Evolutionary conservation across 148 eudicot species (phyloP), one percentile per base, ranked within the genome.

Genomic region (Pharnaceum exiguum): DNA sequence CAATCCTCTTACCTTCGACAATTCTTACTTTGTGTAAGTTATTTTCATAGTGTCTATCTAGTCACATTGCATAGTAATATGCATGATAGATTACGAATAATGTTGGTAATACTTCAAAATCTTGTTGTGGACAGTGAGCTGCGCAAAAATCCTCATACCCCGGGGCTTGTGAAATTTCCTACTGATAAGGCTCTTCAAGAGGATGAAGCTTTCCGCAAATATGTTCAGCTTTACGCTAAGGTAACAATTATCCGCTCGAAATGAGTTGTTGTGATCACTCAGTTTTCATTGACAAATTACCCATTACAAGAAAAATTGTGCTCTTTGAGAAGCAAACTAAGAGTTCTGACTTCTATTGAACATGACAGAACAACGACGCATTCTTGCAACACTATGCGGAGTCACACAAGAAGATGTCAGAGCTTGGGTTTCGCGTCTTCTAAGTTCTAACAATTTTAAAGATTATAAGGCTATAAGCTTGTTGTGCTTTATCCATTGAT

Each of bases 351-450:
- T 27, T 0, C 32, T 24, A 51, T 33, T 35, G 11, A 5, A 15
- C 30, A 17, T 39, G 47, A 55, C 80, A 87, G 97, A 95, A 90
- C 37, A 85, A 87, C 46, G 80, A 80, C 19, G 74, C 78, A 29
- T 90, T 90, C 66, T 90, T 90, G 46, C 59, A 48, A 59, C 93
- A 87, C 60, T 90, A 90, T 55, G 93, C 93, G 15, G 81, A 63
- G 33, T 82, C 97, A 52, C 97, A 87, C 82, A 87, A 87, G 80
- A 90, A 82, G 71, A 74, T 87, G 37, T 90, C 97, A 0, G 87
- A 87, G 77, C 75, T 90, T 12, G 97, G 97, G 32, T 78, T 79
- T 62, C 68, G 48, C n/a, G n/a, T n/a, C n/a, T n/a, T n/a, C n/a
- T n/a, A n/a, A n/a, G n/a, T n/a, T n/a, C n/a, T n/a, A n/a, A n/a